Percentiles rank a stretch among this genome's conserved stretches.
These are phyloP conservation scores for Lachnellula occidentalis DNA, from an alignment of 2,329 filamentous ascomycete genomes.

Conservation along the genomic window DNA sequence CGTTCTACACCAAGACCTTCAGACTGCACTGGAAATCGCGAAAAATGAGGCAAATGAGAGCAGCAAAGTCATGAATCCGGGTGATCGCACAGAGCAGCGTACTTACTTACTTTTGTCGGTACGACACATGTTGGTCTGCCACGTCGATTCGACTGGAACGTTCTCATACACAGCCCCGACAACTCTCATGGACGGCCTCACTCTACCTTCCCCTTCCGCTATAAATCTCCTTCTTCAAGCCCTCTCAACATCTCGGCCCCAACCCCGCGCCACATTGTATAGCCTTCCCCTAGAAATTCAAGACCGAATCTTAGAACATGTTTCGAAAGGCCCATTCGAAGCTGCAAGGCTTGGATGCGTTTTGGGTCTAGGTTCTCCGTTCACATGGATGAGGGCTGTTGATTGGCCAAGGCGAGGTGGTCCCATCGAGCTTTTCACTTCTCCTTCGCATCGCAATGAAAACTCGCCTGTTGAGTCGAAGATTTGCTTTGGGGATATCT, in stretches of 20 bases:
- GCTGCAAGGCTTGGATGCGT: constrained; percentile 10
- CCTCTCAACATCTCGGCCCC: constrained; percentile 1
- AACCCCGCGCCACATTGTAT: not conserved
- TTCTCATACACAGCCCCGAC: constrained; percentile 7
- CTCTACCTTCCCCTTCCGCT: not conserved
- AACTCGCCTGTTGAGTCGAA: constrained; percentile 2
- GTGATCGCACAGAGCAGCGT: not conserved
- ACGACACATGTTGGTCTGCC: constrained; percentile 11
- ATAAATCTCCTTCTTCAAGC: constrained; percentile 7
- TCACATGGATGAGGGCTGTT: constrained; percentile 7
- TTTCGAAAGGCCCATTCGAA: constrained; percentile 10
- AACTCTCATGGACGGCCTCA: constrained; percentile 4
- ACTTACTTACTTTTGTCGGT: constrained; percentile 12
- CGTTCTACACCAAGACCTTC: constrained; percentile 9
- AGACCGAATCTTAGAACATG: constrained; percentile 8
- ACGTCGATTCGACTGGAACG: not conserved
- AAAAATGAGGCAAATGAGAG: not conserved
- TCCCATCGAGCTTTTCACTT: not conserved
- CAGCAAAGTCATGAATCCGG: not conserved
- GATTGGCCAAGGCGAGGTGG: constrained; percentile 1
- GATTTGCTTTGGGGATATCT: constrained; percentile 3
- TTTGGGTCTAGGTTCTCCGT: constrained; percentile 11
- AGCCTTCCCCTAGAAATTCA: constrained; percentile 11
- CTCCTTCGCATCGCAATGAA: constrained; percentile 4
- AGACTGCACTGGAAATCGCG: constrained; percentile 4